These are phyloP conservation scores for Rhodotorula diobovata DNA, from an alignment of 768 basidiomycete genomes.

Conservation along the genomic window DNA sequence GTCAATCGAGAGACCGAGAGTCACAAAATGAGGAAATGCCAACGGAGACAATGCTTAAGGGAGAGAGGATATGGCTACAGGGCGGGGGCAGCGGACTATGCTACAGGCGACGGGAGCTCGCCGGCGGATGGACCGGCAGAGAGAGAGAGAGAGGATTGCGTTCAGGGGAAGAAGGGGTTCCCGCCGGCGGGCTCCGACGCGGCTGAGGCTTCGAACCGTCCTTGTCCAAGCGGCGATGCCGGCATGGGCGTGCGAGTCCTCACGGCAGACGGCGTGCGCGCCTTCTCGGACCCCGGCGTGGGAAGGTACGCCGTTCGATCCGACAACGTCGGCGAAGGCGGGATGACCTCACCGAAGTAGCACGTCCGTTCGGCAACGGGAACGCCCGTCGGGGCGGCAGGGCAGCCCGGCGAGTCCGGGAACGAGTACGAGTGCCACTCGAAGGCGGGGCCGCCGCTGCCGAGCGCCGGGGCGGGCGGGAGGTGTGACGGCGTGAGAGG, in stretches of 20 bases:
- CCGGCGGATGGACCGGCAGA: too few species aligned
- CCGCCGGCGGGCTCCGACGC: background rate
- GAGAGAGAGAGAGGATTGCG: background rate
- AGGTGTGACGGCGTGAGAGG: slow-evolving; percentile 39
- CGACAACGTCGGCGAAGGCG: slow-evolving; percentile 13
- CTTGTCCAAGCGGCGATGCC: slow-evolving; percentile 17
- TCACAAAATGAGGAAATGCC: too few species aligned
- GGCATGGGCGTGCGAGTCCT: background rate
- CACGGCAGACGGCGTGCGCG: background rate
- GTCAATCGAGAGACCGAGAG: background rate
- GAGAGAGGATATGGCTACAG: background rate
- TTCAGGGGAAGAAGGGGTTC: slow-evolving; percentile 19
- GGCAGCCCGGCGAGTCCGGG: slow-evolving; percentile 30
- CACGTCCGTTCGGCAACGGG: slow-evolving; percentile 6
- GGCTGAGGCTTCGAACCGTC: background rate
- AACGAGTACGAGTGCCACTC: slow-evolving; percentile 19
- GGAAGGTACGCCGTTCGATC: background rate
- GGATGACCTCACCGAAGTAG: slow-evolving; percentile 12
- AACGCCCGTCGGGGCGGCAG: background rate
- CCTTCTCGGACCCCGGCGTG: background rate
- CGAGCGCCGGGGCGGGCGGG: slow-evolving; percentile 26
- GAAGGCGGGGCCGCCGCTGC: slow-evolving; percentile 4
- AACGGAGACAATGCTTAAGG: background rate
- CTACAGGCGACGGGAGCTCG: background rate
- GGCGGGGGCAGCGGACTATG: background rate